phyloP scores from a whole-genome alignment of 768 basidiomycete species.

The Hydnomerulius pinastri region DNA sequence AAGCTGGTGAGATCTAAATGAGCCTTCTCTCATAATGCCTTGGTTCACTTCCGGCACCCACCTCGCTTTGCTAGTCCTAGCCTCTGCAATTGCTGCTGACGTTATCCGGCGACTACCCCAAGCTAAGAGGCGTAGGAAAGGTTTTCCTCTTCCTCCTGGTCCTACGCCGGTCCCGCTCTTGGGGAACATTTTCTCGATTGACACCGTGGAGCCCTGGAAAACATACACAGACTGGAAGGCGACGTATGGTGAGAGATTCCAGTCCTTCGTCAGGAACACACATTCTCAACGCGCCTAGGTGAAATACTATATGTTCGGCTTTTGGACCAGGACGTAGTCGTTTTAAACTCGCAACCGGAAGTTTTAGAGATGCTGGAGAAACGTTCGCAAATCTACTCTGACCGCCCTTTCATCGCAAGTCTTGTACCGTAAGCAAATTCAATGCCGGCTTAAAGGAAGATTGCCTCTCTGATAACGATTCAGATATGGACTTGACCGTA shows the following conservation, averaged over 20 bases:
- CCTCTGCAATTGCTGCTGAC: neutral
- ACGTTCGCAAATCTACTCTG: slow-evolving; percentile 39
- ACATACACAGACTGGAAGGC: slow-evolving; percentile 34
- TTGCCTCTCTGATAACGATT: neutral
- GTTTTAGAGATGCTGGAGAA: slow-evolving; percentile 38
- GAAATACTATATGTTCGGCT: slow-evolving; percentile 32
- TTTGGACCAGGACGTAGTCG: slow-evolving; percentile 28
- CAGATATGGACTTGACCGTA: slow-evolving; percentile 2
- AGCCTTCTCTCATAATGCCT: neutral
- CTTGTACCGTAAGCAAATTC: slow-evolving; percentile 14
- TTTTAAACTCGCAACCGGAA: slow-evolving; percentile 36
- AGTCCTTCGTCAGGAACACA: neutral
- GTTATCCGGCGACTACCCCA: neutral
- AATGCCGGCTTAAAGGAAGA: neutral
- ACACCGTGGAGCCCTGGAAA: slow-evolving; percentile 30
- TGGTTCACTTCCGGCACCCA: neutral
- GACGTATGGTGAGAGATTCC: slow-evolving; percentile 22
- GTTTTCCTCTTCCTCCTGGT: slow-evolving; percentile 33
- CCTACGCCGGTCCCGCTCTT: slow-evolving; percentile 34
- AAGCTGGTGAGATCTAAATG: no score
- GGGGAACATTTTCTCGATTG: slow-evolving; percentile 33
- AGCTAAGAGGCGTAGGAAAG: neutral
- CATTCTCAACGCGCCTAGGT: slow-evolving; percentile 10
- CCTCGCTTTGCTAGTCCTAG: neutral
- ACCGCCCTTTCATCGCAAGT: slow-evolving; percentile 46